These are phyloP conservation scores for Nothopassalora personata DNA, from an alignment of 2,329 filamentous ascomycete species.

Conservation along the genomic window DNA sequence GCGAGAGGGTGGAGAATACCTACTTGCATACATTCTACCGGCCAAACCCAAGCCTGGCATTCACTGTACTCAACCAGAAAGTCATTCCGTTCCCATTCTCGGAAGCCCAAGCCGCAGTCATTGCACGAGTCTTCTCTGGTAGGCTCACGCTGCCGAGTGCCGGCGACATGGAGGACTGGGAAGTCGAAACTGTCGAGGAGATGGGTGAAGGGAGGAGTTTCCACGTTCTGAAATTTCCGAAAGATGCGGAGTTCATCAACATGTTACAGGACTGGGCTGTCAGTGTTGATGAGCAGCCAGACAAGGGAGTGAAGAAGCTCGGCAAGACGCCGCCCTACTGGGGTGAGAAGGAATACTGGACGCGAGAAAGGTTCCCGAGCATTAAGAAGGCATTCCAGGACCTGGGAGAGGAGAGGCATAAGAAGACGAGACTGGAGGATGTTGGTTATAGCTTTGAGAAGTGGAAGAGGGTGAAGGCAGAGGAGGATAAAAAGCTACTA, in stretches of 20 bases:
- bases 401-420: constrained; percentile 52
- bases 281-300: constrained; percentile 34
- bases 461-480: constrained; percentile 25
- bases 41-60: constrained; percentile 69
- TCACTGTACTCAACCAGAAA: constrained; percentile 69
- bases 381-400: constrained; percentile 69
- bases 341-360: constrained; percentile 67
- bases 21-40: constrained; percentile 78
- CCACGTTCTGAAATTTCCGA: constrained; percentile 53
- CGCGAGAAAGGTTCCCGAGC: constrained; percentile 60
- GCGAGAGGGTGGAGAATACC: constrained; percentile 63
- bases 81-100: constrained; percentile 83
- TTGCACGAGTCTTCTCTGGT: constrained; percentile 73
- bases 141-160: constrained; percentile 58
- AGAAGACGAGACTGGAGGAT: constrained; percentile 62
- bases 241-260: constrained; percentile 67
- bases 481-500: constrained; percentile 2
- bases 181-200: constrained; percentile 37
- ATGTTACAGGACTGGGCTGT: constrained; percentile 58
- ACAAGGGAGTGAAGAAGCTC: not conserved
- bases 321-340: constrained; percentile 68
- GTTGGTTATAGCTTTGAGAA: constrained; percentile 51
- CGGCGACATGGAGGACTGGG: constrained; percentile 66
- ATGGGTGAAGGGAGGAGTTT: constrained; percentile 47
- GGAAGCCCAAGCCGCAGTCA: constrained; percentile 71